Evolutionary conservation across 106 monocot genomes (phyloP), one percentile per base, ranked within the genome.

Genomic region (Vanilla planifolia): DNA sequence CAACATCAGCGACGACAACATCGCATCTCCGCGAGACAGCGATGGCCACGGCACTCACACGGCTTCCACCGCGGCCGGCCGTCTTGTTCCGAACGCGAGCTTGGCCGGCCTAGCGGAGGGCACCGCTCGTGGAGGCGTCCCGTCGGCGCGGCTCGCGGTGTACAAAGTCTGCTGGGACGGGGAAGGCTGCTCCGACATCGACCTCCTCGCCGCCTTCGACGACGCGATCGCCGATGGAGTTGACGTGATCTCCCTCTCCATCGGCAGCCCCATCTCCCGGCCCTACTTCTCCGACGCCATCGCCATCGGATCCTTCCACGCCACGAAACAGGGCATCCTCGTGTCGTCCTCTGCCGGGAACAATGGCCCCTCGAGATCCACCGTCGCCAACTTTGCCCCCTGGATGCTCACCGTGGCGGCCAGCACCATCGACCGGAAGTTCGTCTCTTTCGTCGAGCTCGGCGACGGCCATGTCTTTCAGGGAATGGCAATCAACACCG

Each of bases 381-480:
- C 53, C 16, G 55, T 80, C 13, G 66, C 59, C 14, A 80, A 80
- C 42, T 60, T 59, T 4, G 80, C 75, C 22, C 80, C 80, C 4
- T 80, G 80, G 80, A 62, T 80, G 15, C 53, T 70, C 37, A 80
- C 80, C 17, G 80, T 80, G 1, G 79, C 68, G 5, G 79, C 79
- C 0, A 65, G 74, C 32, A 74, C 79, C 4, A 64, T 74, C 16
- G 79, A 79, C 51, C 62, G 74, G 30, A 74, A 62, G 28, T 50
- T 74, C 60, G 62, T 64, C 24, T 73, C 74, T 10, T 44, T 61
- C 27, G 55, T 66, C 16, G 17, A 24, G 27, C 73, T 79, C 9
- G 79, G 79, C 20, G 48, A 73, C 29, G 79, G 79, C 21, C 26
- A 61, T 32, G 4, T 53, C 5, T 3, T 25, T 4, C 28, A 75